Conservation (phyloP, 257 asterid species). For the Euphrasia confusa region DNA sequence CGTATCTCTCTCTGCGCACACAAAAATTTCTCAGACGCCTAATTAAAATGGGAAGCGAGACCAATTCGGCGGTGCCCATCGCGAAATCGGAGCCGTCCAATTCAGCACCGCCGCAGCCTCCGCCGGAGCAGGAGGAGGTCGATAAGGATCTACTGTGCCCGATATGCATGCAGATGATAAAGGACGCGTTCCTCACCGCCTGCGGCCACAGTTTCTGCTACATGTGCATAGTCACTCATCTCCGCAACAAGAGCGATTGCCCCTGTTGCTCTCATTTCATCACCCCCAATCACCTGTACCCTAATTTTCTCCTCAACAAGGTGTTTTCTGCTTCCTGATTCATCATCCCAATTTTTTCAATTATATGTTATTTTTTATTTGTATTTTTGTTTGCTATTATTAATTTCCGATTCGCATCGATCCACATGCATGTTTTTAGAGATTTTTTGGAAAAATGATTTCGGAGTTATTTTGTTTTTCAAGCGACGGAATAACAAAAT, state of each 20-base stretch:
- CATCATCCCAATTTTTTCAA: background rate
- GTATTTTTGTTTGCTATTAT: background rate
- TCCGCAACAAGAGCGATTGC: slow-evolving; percentile 79
- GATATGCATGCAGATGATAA: slow-evolving; percentile 84
- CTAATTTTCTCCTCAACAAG: slow-evolving; percentile 92
- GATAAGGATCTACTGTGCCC: slow-evolving; percentile 84
- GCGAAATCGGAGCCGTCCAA: slow-evolving; percentile 39
- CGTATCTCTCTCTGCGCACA: background rate
- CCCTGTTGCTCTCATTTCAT: slow-evolving; percentile 82
- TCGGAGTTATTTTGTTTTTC: no score
- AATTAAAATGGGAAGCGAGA: slow-evolving; percentile 32
- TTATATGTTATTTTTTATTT: background rate
- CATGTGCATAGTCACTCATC: slow-evolving; percentile 82
- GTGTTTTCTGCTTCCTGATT: slow-evolving; percentile 26
- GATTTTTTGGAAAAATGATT: no score
- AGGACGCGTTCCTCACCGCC: slow-evolving; percentile 77
- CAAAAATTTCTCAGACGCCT: background rate
- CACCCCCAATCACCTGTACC: slow-evolving; percentile 60
- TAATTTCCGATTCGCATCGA: no score
- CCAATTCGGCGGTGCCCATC: slow-evolving; percentile 40
- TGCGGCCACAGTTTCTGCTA: slow-evolving; percentile 96
- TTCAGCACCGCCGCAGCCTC: slow-evolving; percentile 28
- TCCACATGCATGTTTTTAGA: no score
- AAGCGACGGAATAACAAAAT: no score
- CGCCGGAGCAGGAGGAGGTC: slow-evolving; percentile 26